These are phyloP conservation scores for Cutaneotrichosporon mucoides DNA, from an alignment of 1,284 basidiomycete species.

Conservation along the genomic window DNA sequence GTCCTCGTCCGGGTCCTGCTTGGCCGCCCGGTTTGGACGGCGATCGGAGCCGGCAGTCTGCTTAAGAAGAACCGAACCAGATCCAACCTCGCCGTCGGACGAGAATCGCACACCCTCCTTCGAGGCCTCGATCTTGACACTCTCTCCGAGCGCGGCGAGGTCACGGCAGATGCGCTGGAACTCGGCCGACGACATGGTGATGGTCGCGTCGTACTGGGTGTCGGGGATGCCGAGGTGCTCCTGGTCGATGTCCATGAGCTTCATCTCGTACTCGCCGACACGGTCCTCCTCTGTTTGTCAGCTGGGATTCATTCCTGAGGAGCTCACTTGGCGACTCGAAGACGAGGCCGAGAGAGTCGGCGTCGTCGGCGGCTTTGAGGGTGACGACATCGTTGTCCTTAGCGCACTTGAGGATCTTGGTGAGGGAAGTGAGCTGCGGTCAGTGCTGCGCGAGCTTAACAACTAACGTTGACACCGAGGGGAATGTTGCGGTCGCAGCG, in stretches of 20 bases:
- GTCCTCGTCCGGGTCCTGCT: constrained; percentile 56
- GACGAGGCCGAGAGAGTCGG: constrained; percentile 80
- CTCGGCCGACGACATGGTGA: constrained; percentile 81
- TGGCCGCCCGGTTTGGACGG: constrained; percentile 37
- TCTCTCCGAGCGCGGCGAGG: constrained; percentile 86
- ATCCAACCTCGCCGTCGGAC: constrained; percentile 90
- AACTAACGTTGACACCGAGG: constrained; percentile 70
- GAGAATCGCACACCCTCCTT: constrained; percentile 97
- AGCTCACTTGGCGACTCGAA: constrained; percentile 85
- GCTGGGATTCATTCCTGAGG: neutral
- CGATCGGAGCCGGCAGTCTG: constrained; percentile 55
- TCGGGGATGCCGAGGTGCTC: constrained; percentile 97
- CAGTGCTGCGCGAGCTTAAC: constrained; percentile 4
- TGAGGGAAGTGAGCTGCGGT: constrained; percentile 67
- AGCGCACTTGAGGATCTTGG: constrained; percentile 95
- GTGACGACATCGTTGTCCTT: constrained; percentile 94
- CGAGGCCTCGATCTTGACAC: constrained; percentile 89
- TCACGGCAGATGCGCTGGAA: constrained; percentile 92
- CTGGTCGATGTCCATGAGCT: constrained; percentile 98
- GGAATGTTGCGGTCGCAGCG: constrained; percentile 96
- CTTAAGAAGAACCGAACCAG: constrained; percentile 81
- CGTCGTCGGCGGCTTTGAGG: constrained; percentile 87
- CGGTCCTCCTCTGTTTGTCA: constrained; percentile 72
- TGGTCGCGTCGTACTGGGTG: constrained; percentile 92
- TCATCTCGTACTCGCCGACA: constrained; percentile 98